Conservation (phyloP, 331 rosid species). For the Acacia concinna region DNA sequence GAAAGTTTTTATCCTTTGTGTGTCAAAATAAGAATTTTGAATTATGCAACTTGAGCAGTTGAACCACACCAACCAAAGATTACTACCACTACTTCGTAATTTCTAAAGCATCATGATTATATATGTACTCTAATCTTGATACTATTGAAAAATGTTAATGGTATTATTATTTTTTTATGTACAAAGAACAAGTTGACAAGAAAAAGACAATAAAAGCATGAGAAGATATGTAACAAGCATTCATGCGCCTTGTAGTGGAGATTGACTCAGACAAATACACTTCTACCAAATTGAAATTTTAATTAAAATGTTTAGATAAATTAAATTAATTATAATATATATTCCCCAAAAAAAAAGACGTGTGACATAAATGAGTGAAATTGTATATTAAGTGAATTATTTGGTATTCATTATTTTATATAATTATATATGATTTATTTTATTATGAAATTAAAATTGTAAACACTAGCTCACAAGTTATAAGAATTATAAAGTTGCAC, state of each 20-base stretch:
- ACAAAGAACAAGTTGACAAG: background rate
- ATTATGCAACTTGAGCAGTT: background rate
- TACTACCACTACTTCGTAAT: constrained; percentile 29
- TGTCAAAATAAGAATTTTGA: background rate
- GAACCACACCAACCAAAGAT: background rate
- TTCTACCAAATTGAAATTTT: background rate
- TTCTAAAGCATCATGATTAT: background rate
- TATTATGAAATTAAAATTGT: too few species aligned
- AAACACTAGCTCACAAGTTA: background rate
- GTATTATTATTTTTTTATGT: background rate
- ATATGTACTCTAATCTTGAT: background rate
- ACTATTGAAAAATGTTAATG: too few species aligned
- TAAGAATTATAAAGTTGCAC: background rate
- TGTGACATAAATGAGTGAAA: background rate
- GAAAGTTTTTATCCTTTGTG: too few species aligned
- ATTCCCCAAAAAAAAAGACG: background rate
- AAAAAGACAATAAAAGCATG: constrained; percentile 1
- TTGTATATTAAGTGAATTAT: background rate
- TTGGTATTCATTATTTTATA: background rate
- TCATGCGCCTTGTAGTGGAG: constrained; percentile 32
- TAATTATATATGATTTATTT: too few species aligned
- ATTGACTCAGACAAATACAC: constrained; percentile 13
- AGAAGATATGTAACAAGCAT: background rate
- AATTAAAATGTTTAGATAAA: background rate
- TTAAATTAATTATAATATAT: background rate